These are phyloP conservation scores for Podaxis carcinomalis DNA, from an alignment of 768 basidiomycete genomes.

Conservation along the genomic window DNA sequence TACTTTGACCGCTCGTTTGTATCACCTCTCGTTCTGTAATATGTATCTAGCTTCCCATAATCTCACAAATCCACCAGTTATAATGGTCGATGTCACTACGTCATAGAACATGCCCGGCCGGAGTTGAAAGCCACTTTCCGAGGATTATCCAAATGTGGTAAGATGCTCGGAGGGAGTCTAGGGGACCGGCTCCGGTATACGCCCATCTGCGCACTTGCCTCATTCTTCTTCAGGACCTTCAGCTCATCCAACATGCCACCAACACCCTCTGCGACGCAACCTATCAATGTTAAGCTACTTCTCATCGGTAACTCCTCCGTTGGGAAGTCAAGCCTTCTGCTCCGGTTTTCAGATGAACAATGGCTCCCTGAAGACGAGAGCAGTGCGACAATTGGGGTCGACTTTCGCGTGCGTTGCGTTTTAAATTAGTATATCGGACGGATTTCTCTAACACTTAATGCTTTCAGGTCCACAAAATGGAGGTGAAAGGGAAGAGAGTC, in stretches of 20 bases:
- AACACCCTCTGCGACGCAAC: constrained; percentile 26
- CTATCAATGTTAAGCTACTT: constrained; percentile 77
- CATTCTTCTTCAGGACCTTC: background rate
- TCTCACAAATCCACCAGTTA: background rate
- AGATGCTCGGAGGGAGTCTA: background rate
- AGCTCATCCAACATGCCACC: constrained; percentile 25
- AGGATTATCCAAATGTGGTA: background rate
- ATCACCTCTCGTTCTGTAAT: background rate
- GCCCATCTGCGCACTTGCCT: background rate
- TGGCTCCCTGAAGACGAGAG: constrained; percentile 92
- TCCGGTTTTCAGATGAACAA: constrained; percentile 96
- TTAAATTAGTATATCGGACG: background rate
- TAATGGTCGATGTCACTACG: background rate
- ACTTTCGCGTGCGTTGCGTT: constrained; percentile 63
- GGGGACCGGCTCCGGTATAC: background rate
- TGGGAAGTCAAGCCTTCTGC: constrained; percentile 85
- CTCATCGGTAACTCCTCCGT: constrained; percentile 88
- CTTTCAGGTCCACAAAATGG: constrained; percentile 81
- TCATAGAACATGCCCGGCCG: background rate
- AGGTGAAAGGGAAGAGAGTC: constrained; percentile 74
- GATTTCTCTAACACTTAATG: background rate
- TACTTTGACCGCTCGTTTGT: background rate
- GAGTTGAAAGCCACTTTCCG: background rate
- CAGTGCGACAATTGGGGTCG: constrained; percentile 81
- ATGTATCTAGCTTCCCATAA: background rate